Evolutionary conservation across 306 rosid species (phyloP).

Genomic region (Purshia tridentata): DNA sequence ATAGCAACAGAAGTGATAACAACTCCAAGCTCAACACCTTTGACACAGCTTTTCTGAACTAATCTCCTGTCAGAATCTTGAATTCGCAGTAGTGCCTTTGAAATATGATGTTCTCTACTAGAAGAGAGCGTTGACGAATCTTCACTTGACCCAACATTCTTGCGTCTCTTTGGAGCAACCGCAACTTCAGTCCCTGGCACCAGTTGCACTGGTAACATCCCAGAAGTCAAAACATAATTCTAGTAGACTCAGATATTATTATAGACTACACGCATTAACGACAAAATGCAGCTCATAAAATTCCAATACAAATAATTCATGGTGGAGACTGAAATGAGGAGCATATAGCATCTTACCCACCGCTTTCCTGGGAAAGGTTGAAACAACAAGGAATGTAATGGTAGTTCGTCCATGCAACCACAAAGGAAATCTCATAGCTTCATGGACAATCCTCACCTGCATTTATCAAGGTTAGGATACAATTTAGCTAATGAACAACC

Average conservation of each 20-base stretch:
- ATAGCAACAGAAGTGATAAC: conserved; percentile 81
- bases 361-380: conserved; percentile 75
- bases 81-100: conserved; percentile 67
- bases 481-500: background rate
- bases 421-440: conserved; percentile 90
- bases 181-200: conserved; percentile 79
- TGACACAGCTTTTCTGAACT: conserved; percentile 36
- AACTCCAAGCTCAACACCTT: conserved; percentile 59
- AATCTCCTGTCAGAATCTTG: conserved; percentile 65
- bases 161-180: conserved; percentile 88
- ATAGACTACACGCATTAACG: background rate
- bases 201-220: conserved; percentile 71
- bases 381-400: conserved; percentile 65
- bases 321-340: background rate
- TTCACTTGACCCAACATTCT: conserved; percentile 35
- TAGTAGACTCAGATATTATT: background rate
- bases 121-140: conserved; percentile 36
- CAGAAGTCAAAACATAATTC: conserved; percentile 35
- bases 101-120: conserved; percentile 32
- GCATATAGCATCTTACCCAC: conserved; percentile 82
- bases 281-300: background rate
- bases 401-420: conserved; percentile 80
- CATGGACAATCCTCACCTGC: conserved; percentile 82
- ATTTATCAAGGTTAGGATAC: conserved; percentile 13
- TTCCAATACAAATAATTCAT: background rate